Base-by-base conservation (phyloP, 352 stramenopile genomes). In the Phytophthora melonis region DNA sequence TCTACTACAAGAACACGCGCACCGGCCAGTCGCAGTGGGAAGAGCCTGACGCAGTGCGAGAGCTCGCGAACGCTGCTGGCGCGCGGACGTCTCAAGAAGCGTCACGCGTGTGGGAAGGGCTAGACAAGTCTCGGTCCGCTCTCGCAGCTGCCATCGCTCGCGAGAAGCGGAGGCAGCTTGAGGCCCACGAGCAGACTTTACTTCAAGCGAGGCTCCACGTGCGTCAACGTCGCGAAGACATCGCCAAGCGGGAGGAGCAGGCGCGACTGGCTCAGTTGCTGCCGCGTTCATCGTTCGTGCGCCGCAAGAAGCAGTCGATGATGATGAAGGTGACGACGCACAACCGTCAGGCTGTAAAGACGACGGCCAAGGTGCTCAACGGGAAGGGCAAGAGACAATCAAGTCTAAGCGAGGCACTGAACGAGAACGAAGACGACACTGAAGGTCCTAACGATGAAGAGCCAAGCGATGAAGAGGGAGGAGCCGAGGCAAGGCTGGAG, bases 1-100 rank as follows among this genome's bases (percentile, higher is more conserved):
- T 92, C 19, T 92, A 92, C 77, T 92, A 92, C 81, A 88, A 89
- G 63, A 92, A 92, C 72, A 88, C 77, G 2, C 78, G 81, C 43
- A 92, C 84, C 10, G 84, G 84, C 25, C 81, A 92, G 45, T 88
- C 84, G 0, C 84, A 92, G 45, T 92, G 84, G 84, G 84, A 92
- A 70, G 84, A 92, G 32, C 84, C 84, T 1, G 84, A 92, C 25
- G 82, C 81, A 13, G 80, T 92, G 14, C 82, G 83, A 52, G 79
- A 89, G 34, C 74, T 92, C 1, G 82, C 88, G 41, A 85, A 63
- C 53, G 78, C 82, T 19, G 79, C 79, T 3, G 77, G 77, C 1
- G 82, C 84, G 3, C 83, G 79, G 27, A 83, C 84, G 0, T 84
- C 84, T 14, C 84, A 92, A 65, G 77, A 90, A 43, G 84, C 77